Conservation (phyloP, 148 eudicot species). For the Nepenthes mirabilis region DNA sequence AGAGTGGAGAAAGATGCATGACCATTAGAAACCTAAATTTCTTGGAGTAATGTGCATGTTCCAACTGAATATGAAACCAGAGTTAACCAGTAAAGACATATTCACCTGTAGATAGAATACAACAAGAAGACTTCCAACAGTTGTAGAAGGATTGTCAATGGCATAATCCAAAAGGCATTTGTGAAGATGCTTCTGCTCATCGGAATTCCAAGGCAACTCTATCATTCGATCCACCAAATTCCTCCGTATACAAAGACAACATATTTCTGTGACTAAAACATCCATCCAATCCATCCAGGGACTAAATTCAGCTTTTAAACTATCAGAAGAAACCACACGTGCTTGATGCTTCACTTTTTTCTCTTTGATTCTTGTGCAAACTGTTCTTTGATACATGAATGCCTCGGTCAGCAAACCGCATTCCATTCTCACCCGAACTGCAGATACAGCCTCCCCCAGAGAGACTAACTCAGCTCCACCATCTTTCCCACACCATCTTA, state of each 20-base stretch:
- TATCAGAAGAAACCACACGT: constrained; percentile 19
- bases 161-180: constrained; percentile 71
- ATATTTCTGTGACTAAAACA: constrained; percentile 75
- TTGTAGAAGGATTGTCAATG: constrained; percentile 35
- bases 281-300: constrained; percentile 67
- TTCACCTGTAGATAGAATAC: constrained; percentile 87
- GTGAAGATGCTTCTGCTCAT: constrained; percentile 78
- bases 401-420: constrained; percentile 90
- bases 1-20: no score
- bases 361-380: constrained; percentile 62
- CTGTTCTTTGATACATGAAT: constrained; percentile 80
- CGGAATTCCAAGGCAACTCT: constrained; percentile 84
- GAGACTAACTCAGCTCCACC: constrained; percentile 48
- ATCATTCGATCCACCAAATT: constrained; percentile 71
- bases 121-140: constrained; percentile 86
- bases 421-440: constrained; percentile 78
- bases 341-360: constrained; percentile 34
- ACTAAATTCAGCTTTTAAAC: constrained; percentile 26
- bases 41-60: not conserved
- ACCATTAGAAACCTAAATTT: not conserved
- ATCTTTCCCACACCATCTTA: constrained; percentile 88
- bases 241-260: constrained; percentile 71
- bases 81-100: not conserved
- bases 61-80: not conserved
- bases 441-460: constrained; percentile 74